A percentile compares a stretch with the other conserved stretches of the same genome.
Conservation (phyloP, 352 stramenopile species). For the Pythium brassicae region DNA sequence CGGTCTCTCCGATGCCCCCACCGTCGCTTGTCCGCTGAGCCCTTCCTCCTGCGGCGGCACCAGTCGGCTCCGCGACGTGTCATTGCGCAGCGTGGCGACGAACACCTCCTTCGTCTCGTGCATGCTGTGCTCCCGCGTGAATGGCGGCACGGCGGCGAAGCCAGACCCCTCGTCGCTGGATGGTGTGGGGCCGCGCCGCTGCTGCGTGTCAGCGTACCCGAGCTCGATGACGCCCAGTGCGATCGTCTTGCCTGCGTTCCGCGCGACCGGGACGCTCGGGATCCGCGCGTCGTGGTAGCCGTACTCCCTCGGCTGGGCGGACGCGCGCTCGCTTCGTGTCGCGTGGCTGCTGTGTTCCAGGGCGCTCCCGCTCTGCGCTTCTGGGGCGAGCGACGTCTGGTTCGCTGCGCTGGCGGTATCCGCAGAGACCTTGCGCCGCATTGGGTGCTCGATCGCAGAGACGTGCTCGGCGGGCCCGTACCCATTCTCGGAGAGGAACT, state of each 20-base stretch:
- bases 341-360: not conserved
- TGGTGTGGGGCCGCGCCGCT: constrained; percentile 3
- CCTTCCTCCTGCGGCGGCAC: not conserved
- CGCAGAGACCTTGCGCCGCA: constrained; percentile 3
- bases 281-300: constrained; percentile 8
- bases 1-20: not conserved
- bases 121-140: constrained; percentile 30
- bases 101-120: constrained; percentile 63
- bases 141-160: constrained; percentile 5
- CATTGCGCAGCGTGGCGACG: constrained; percentile 21
- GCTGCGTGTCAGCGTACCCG: constrained; percentile 6
- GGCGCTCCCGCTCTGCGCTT: not conserved
- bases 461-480: not conserved
- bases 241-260: not conserved
- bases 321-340: not conserved
- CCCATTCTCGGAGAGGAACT: constrained; percentile 60
- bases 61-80: not conserved
- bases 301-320: not conserved
- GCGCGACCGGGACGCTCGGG: not conserved
- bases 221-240: constrained; percentile 12
- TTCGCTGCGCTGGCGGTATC: not conserved
- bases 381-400: not conserved
- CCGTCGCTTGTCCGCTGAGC: not conserved
- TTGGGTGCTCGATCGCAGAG: not conserved
- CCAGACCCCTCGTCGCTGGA: not conserved